Evolutionary conservation across 805 yeast genomes (phyloP), one percentile per base, ranked within the genome.

Genomic region (Myxozyma melibiosi): DNA sequence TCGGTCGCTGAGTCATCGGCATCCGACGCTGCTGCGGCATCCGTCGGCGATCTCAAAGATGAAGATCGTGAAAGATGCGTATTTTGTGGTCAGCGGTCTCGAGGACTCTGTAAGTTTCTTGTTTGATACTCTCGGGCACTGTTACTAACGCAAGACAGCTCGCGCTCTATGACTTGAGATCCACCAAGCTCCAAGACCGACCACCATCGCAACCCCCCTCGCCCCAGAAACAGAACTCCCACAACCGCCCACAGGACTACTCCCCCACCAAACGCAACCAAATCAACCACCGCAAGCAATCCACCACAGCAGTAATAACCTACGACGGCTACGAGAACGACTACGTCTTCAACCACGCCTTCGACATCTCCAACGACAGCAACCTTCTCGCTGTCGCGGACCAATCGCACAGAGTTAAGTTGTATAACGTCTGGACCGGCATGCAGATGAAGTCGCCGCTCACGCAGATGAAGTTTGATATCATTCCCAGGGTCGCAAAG

Each of bases 11-110:
- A 38, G 49, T 8, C 46, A 30, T 13, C 48, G 42, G 47, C 52
- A 25, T 46, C 52, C 54, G 30, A 34, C 53, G 16, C 20, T 53
- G 27, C 38, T 51, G 20, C 27, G 50, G n/a, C 64, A 57, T 39
- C 52, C 60, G 28, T 46, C 66, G n/a, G 53, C 67, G 2, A 62
- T 66, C 8, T 63, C 69, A 9, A 61, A 66, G 42, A 41, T 63
- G 56, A 60, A 56, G 37, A 34, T 51, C 8, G 40, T 64, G 11
- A 40, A 48, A 8, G 57, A 39, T 24, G 27, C 48, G 20, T 58
- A 57, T 39, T 34, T 66, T 27, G 37, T 66, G 9, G 58, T 59
- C 24, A 57, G 65, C 30, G 70, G 70, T 1, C 53, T 67, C 3
- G 61, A 54, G 13, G 65, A 65, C 30, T 50, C 61, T 4, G 58